phyloP scores from a whole-genome alignment of 1,284 basidiomycete genomes.

The Meira miltonrushii region DNA sequence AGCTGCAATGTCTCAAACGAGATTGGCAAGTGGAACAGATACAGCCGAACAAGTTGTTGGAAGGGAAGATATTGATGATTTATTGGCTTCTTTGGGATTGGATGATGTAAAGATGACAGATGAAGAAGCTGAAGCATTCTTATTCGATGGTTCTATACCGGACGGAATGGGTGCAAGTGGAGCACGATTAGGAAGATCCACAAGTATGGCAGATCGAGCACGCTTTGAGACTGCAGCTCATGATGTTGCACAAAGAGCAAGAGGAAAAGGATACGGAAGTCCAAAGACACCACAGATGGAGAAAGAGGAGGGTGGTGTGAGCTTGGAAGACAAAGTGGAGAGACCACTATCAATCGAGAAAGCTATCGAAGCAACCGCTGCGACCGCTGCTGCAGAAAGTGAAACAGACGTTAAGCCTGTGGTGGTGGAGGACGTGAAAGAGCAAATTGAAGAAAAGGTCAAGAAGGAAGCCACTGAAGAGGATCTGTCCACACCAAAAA shows the following conservation, averaged over 20 bases:
- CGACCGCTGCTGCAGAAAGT: neutral
- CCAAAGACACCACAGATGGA: neutral
- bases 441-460: slow-evolving; percentile 6
- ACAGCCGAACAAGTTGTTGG: slow-evolving; percentile 26
- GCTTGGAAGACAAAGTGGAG: neutral
- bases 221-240: slow-evolving; percentile 31
- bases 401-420: neutral
- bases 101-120: slow-evolving; percentile 37
- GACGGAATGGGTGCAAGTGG: slow-evolving; percentile 27
- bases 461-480: neutral
- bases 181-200: slow-evolving; percentile 21
- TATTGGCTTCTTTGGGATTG: slow-evolving; percentile 43
- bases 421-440: slow-evolving; percentile 7
- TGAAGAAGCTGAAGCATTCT: slow-evolving; percentile 43
- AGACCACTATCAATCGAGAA: neutral
- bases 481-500: no score
- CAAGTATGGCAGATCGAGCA: slow-evolving; percentile 30
- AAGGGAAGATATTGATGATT: slow-evolving; percentile 37
- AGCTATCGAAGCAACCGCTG: no score
- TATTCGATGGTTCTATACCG: slow-evolving; percentile 34
- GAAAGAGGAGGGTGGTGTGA: neutral
- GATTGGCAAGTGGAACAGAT: slow-evolving; percentile 9
- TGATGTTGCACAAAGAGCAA: slow-evolving; percentile 26
- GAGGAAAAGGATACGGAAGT: slow-evolving; percentile 23
- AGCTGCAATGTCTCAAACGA: slow-evolving; percentile 27